Evolutionary conservation across 805 yeast genomes (phyloP), one percentile per base, ranked within the genome.

Genomic region (Kazachstania africana): DNA sequence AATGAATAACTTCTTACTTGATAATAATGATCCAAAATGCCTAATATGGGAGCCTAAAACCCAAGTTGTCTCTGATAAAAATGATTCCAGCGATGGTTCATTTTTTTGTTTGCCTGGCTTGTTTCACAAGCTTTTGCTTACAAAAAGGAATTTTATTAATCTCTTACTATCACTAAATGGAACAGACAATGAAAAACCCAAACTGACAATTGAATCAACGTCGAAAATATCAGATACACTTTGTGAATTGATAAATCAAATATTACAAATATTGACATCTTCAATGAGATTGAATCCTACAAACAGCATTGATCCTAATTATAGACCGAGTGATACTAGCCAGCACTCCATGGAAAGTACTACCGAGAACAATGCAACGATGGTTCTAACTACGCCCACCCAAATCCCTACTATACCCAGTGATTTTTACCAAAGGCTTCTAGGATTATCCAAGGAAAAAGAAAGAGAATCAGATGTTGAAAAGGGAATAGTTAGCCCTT

Each of bases 401-500:
- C 36, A 16, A 24, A 31, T 21, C 16, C 28, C 20, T 20, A 32
- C 29, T 24, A 34, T 19, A 21, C 37, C 43, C 10, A 42, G 33
- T 25, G 53, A 45, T 28, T 45, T 53, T 26, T 53, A 51, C 36
- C 48, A 48, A 28, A 47, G 46, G 31, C 33, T 53, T 17, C 31
- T 53, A 29, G 57, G 57, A 9, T 38, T 51, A 18, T 40, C 39
- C 23, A 39, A 41, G 22, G 45, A 38, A 17, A 32, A 34, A 3
- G 36, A 32, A 12, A 26, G 27, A 6, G 38, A 36, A 16, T 14
- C 39, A 4, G 29, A 33, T 15, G 15, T 36, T 29, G 19, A 31
- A 23, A 33, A 43, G 24, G 57, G 58, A 6, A 42, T 50, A 4
- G 38, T 53, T n/a, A 42, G 53, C 1, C 59, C 58, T 16, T 54